A percentile compares a stretch with the other conserved stretches of the same genome.
Evolutionary conservation across 805 yeast species (phyloP).

Genomic region (Spathaspora boniae): DNA sequence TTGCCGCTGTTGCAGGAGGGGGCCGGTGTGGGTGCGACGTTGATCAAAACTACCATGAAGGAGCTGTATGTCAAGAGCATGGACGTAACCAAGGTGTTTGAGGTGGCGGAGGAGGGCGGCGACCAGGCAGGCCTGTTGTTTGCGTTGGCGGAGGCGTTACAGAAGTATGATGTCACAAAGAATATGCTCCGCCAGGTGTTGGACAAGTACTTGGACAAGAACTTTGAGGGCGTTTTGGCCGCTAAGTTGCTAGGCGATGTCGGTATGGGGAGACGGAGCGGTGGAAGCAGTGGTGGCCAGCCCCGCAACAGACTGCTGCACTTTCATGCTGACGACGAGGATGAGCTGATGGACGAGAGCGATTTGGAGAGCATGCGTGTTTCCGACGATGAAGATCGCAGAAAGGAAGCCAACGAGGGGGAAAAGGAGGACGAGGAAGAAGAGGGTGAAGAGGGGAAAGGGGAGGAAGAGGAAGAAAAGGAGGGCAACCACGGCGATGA

Average conservation of each 20-base stretch:
- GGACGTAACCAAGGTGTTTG: constrained; percentile 8
- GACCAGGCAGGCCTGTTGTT: constrained; percentile 6
- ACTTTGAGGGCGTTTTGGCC: constrained; percentile 8
- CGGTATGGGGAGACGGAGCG: constrained; percentile 12
- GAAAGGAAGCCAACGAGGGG: constrained; percentile 11
- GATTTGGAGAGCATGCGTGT: constrained; percentile 21
- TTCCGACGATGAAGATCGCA: constrained; percentile 16
- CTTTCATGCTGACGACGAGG: constrained; percentile 7
- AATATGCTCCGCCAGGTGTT: constrained; percentile 4
- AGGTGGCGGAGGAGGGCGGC: constrained; percentile 7
- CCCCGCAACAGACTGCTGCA: neutral
- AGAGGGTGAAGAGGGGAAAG: constrained; percentile 6
- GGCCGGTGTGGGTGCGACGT: neutral
- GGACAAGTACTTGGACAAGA: constrained; percentile 6
- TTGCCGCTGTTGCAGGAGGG: constrained; percentile 5
- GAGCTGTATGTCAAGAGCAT: constrained; percentile 5
- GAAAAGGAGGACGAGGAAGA: constrained; percentile 13
- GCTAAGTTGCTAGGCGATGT: constrained; percentile 5
- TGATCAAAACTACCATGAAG: constrained; percentile 1
- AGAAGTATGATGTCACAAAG: constrained; percentile 2
- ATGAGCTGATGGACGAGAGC: constrained; percentile 19
- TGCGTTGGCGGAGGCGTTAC: constrained; percentile 7
- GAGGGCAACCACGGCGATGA: neutral
- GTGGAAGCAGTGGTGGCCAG: constrained; percentile 18
- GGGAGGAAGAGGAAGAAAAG: constrained; percentile 4